phyloP scores from a whole-genome alignment of 2,329 filamentous ascomycete genomes.

The Fusarium graminum region DNA sequence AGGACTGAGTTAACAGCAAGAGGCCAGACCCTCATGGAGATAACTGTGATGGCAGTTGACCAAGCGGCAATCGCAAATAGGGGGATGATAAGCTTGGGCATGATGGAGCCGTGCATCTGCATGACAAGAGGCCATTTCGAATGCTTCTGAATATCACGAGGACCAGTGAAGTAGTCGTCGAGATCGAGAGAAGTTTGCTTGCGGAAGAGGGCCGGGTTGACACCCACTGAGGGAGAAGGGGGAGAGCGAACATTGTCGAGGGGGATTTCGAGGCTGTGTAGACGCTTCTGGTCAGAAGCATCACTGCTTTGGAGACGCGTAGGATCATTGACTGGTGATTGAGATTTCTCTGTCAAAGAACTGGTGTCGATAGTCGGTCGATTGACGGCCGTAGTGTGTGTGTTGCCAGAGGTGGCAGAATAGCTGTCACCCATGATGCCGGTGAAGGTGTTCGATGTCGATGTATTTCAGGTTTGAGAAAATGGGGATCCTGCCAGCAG shows the following conservation, averaged over 20 bases:
- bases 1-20: slow-evolving; percentile 61
- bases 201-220: slow-evolving; percentile 51
- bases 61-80: slow-evolving; percentile 72
- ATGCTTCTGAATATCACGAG: slow-evolving; percentile 77
- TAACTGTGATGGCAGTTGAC: slow-evolving; percentile 73
- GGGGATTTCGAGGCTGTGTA: slow-evolving; percentile 48
- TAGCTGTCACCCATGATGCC: slow-evolving; percentile 45
- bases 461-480: slow-evolving; percentile 3
- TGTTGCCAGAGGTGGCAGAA: slow-evolving; percentile 36
- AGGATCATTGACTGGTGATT: slow-evolving; percentile 17
- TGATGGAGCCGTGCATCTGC: slow-evolving; percentile 80
- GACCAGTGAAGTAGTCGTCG: slow-evolving; percentile 74
- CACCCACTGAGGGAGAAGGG: slow-evolving; percentile 47
- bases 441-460: slow-evolving; percentile 8
- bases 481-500: slow-evolving; percentile 46
- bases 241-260: slow-evolving; percentile 52
- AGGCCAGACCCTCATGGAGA: slow-evolving; percentile 60
- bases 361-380: slow-evolving; percentile 39
- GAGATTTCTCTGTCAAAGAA: slow-evolving; percentile 6
- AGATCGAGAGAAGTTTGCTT: slow-evolving; percentile 60
- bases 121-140: slow-evolving; percentile 83
- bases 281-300: slow-evolving; percentile 35
- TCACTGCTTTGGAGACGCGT: slow-evolving; percentile 32
- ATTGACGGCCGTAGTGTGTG: slow-evolving; percentile 32
- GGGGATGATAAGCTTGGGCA: slow-evolving; percentile 80